A percentile compares a stretch with the other conserved stretches of the same genome.
phyloP scores from a whole-genome alignment of 495 filamentous ascomycete species.

The Aspergillus indologenus region DNA sequence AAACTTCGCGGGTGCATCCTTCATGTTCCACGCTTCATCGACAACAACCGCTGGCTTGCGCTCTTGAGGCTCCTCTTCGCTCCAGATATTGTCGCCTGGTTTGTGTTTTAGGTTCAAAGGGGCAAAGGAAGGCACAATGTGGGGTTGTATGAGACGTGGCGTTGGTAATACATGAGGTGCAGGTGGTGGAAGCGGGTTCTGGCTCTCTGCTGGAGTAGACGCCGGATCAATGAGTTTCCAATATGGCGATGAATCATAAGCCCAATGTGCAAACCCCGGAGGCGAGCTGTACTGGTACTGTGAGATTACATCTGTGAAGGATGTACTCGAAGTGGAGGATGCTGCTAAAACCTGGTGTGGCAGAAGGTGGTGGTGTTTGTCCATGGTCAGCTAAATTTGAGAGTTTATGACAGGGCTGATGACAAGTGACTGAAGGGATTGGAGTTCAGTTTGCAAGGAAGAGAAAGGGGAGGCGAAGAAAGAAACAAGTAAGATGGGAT shows the following conservation, averaged over 20 bases:
- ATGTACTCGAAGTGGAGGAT: not conserved
- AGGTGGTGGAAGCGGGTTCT: not conserved
- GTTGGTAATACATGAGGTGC: not conserved
- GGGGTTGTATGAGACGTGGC: not conserved
- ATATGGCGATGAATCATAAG: slow-evolving; percentile 8
- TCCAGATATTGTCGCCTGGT: not conserved
- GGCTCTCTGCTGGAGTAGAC: not conserved
- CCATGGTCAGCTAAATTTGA: not conserved
- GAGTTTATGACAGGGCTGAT: too few species aligned
- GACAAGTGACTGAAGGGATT: too few species aligned
- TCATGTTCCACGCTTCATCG: not conserved
- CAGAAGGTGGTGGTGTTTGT: not conserved
- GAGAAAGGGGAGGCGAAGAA: too few species aligned
- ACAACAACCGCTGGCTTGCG: not conserved
- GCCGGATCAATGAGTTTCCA: not conserved
- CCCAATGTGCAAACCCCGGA: slow-evolving; percentile 5
- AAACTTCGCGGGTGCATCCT: not conserved
- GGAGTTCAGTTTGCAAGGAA: too few species aligned
- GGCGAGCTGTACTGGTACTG: not conserved
- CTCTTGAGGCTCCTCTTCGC: not conserved
- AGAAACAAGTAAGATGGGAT: too few species aligned
- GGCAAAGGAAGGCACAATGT: not conserved
- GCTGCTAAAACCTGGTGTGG: not conserved
- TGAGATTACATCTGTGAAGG: not conserved
- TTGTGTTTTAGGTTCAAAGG: not conserved